Base-by-base conservation (phyloP, 139 green algal species). In the Ostreobium quekettii region DNA sequence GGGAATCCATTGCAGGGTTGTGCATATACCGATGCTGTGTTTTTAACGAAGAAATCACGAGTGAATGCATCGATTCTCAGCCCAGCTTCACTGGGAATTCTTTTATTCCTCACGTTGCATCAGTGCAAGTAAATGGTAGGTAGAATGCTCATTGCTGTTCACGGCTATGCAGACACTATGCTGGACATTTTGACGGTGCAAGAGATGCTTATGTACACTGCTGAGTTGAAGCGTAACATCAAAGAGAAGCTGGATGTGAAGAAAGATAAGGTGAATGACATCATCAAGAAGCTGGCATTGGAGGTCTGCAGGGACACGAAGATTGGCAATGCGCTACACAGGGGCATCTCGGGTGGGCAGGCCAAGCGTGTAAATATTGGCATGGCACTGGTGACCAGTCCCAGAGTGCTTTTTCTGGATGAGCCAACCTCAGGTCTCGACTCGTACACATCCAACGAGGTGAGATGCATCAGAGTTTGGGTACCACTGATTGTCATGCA, bases 171-270 rank as follows among this genome's bases (percentile, higher is more conserved):
- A 72, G 78, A 85, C 49, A 83, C 78, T 4, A 73, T 88, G 66
- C 72, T 89, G 31, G 71, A 73, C 36, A 81, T 73, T 28, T 67
- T 86, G 32, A 87, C 71, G 15, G 74, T 78, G n/a, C 6, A 58
- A n/a, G 79, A 91, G 72, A 90, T 90, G 86, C 74, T 95, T 37
- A 48, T 90, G 69, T 95, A 95, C 79, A 93, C 85, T 0, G 83
- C 82, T 1, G 85, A 92, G 69, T 78, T 95, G 38, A 90, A 91
- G 77, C 71, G 5, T 47, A 5, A 7, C 56, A 19, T 36, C 29
- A 53, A 26, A 19, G 19, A 26, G 46, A 53, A 53, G 15, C 15
- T 26, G 46, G 19, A 26, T 53, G 19, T 22, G 48, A 87, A 93
- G 71, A 47, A 71, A n/a, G 71, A 38, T 28, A 77, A 70, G 22